These are phyloP conservation scores for Lindgomyces ingoldianus DNA, from an alignment of 495 filamentous ascomycete species.

Conservation along the genomic window DNA sequence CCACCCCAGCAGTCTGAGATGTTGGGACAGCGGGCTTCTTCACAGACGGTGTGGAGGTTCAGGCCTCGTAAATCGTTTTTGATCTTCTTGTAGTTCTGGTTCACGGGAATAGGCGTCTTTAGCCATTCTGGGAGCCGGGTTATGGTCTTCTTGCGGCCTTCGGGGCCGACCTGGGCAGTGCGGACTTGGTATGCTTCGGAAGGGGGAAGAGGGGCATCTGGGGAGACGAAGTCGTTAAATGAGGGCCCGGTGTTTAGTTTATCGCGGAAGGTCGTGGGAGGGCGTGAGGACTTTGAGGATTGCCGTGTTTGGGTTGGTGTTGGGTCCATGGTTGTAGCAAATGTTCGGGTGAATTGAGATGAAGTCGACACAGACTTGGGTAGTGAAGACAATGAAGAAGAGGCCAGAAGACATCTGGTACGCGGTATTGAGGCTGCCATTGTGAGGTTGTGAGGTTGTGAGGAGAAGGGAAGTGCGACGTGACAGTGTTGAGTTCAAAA, in stretches of 20 bases:
- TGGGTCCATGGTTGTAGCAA: conserved; percentile 48
- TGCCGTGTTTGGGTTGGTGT: conserved; percentile 27
- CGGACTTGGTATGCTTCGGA: conserved; percentile 61
- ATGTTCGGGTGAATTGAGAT: conserved; percentile 35
- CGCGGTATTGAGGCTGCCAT: conserved; percentile 26
- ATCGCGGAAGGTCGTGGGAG: conserved; percentile 51
- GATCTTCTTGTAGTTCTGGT: conserved; percentile 87
- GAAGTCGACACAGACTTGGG: not conserved
- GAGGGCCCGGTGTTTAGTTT: conserved; percentile 74
- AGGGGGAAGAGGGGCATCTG: conserved; percentile 60
- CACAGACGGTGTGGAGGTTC: conserved; percentile 91
- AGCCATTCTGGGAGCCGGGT: conserved; percentile 92
- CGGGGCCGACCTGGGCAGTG: conserved; percentile 80
- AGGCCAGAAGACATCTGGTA: conserved; percentile 18
- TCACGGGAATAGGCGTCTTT: conserved; percentile 87
- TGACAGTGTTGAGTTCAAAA: not conserved
- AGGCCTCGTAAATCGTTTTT: conserved; percentile 89
- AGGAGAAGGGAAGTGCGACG: not conserved
- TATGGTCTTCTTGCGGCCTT: conserved; percentile 80
- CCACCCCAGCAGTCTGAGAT: conserved; percentile 98
- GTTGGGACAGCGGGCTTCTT: conserved; percentile 96
- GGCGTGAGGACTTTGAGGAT: conserved; percentile 43
- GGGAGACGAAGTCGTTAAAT: conserved; percentile 75
- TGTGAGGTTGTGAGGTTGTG: not conserved
- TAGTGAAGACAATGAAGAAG: not conserved